Evolutionary conservation across 2,329 filamentous ascomycete species (phyloP).

Genomic region (Fusarium sp.): DNA sequence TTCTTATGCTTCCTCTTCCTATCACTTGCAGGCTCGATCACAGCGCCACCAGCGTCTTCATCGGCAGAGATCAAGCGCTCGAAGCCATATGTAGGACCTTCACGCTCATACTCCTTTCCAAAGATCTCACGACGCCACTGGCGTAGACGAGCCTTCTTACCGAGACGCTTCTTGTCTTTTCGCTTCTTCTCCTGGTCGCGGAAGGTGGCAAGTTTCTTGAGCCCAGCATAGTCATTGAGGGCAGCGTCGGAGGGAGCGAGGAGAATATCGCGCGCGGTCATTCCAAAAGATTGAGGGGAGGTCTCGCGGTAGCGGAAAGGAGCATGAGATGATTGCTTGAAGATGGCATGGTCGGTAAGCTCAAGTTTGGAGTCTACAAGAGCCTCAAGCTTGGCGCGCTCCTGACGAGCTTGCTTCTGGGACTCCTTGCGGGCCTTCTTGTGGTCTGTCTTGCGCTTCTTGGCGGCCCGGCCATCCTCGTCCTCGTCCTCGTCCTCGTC

Average conservation of each 20-base stretch:
- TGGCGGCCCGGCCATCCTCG: conserved; percentile 58
- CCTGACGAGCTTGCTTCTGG: conserved; percentile 79
- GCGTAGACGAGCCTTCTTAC: conserved; percentile 90
- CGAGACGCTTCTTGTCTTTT: conserved; percentile 85
- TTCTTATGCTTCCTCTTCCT: conserved; percentile 19
- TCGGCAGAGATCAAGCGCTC: conserved; percentile 51
- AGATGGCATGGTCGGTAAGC: conserved; percentile 71
- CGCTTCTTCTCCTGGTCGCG: conserved; percentile 89
- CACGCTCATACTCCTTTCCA: conserved; percentile 64
- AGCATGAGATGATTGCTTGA: conserved; percentile 47
- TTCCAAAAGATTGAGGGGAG: conserved; percentile 86
- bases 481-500: conserved; percentile 46
- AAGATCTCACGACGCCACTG: conserved; percentile 81
- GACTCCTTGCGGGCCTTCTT: conserved; percentile 66
- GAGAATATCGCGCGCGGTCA: conserved; percentile 90
- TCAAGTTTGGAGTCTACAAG: conserved; percentile 85
- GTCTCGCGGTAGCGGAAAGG: conserved; percentile 94
- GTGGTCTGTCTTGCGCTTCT: conserved; percentile 68
- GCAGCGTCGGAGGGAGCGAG: conserved; percentile 84
- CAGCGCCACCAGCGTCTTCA: conserved; percentile 34
- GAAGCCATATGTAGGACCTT: conserved; percentile 67
- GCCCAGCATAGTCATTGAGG: conserved; percentile 88
- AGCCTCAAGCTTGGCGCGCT: conserved; percentile 84
- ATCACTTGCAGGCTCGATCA: conserved; percentile 39
- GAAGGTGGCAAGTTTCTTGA: conserved; percentile 95